These are phyloP conservation scores for Jamesozyma rosinii DNA, from an alignment of 805 yeast genomes.

Conservation along the genomic window DNA sequence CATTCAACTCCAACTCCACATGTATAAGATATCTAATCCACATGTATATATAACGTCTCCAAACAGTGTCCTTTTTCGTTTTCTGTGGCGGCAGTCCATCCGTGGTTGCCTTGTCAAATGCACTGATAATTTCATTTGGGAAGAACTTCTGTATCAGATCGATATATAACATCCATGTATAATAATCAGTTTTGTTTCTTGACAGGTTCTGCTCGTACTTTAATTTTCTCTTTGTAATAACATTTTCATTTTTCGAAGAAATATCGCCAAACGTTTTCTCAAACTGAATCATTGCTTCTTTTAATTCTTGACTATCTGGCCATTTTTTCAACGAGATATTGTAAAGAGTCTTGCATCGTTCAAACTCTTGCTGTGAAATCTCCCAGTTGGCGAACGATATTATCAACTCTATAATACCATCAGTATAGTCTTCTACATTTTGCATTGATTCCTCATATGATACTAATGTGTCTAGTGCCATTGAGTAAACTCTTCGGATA, in stretches of 20 bases:
- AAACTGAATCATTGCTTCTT: slow-evolving; percentile 43
- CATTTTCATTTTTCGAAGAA: slow-evolving; percentile 43
- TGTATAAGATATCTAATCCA: slow-evolving; percentile 61
- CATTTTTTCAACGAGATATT: slow-evolving; percentile 40
- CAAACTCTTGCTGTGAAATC: slow-evolving; percentile 46
- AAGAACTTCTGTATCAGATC: slow-evolving; percentile 39
- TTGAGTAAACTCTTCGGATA: slow-evolving; percentile 56
- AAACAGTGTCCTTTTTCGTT: slow-evolving; percentile 35
- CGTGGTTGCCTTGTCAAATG: slow-evolving; percentile 12
- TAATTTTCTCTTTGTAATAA: slow-evolving; percentile 44
- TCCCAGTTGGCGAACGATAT: slow-evolving; percentile 61
- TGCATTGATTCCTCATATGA: slow-evolving; percentile 6
- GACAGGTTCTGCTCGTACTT: slow-evolving; percentile 44
- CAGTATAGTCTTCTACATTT: slow-evolving; percentile 22
- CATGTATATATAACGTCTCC: slow-evolving; percentile 63
- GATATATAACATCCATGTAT: slow-evolving; percentile 75
- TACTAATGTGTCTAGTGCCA: slow-evolving; percentile 50
- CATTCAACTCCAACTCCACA: slow-evolving; percentile 43
- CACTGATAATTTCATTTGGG: slow-evolving; percentile 7
- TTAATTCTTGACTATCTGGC: slow-evolving; percentile 32
- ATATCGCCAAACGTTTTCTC: slow-evolving; percentile 57
- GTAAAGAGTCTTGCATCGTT: slow-evolving; percentile 53
- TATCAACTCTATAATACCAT: slow-evolving; percentile 35
- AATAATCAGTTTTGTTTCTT: slow-evolving; percentile 49
- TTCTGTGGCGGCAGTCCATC: slow-evolving; percentile 21